A percentile compares a stretch with the other conserved stretches of the same genome.
phyloP scores from a whole-genome alignment of 1,284 basidiomycete genomes.

The Volvariella volvacea region DNA sequence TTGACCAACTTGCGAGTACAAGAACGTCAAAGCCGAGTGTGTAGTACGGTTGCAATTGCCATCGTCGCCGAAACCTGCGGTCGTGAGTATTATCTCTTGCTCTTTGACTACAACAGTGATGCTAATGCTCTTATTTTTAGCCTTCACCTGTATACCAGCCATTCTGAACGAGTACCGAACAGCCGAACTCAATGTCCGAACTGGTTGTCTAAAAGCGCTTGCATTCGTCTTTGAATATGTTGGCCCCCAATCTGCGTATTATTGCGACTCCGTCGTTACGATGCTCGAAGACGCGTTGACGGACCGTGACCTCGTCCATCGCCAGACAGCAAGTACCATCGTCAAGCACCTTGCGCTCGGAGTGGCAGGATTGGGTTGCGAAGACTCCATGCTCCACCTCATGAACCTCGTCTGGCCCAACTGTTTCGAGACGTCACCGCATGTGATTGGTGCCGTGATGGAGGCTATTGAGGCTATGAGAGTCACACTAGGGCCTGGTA shows the following conservation, averaged over 20 bases:
- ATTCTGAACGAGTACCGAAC: conserved; percentile 99
- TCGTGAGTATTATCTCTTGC: conserved; percentile 44
- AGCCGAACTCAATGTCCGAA: conserved; percentile 95
- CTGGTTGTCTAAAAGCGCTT: conserved; percentile 97
- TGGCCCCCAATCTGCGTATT: conserved; percentile 99
- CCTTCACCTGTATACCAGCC: conserved; percentile 98
- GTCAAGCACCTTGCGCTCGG: conserved; percentile 98
- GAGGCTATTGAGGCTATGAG: conserved; percentile 97
- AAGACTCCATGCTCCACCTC: conserved; percentile 95
- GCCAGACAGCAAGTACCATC: conserved; percentile 98
- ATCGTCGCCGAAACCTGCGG: conserved; percentile 98
- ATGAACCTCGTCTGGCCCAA: conserved; percentile 99
- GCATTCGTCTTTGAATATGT: conserved; percentile 99
- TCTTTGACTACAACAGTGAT: conserved; percentile 14
- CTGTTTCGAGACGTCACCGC: conserved; percentile 96
- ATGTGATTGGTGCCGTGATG: conserved; percentile 97
- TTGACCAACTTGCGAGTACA: conserved; percentile 97
- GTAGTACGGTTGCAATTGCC: conserved; percentile 97
- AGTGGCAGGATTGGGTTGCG: conserved; percentile 94
- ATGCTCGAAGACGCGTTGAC: conserved; percentile 98
- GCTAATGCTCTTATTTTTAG: conserved; percentile 30
- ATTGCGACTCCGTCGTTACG: conserved; percentile 94
- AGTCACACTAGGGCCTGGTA: conserved; percentile 90
- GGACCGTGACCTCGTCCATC: conserved; percentile 96
- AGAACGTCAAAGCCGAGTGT: conserved; percentile 98